Evolutionary conservation across 305 asterid genomes (phyloP), one percentile per base, ranked within the genome.

Genomic region (Lippia alba): DNA sequence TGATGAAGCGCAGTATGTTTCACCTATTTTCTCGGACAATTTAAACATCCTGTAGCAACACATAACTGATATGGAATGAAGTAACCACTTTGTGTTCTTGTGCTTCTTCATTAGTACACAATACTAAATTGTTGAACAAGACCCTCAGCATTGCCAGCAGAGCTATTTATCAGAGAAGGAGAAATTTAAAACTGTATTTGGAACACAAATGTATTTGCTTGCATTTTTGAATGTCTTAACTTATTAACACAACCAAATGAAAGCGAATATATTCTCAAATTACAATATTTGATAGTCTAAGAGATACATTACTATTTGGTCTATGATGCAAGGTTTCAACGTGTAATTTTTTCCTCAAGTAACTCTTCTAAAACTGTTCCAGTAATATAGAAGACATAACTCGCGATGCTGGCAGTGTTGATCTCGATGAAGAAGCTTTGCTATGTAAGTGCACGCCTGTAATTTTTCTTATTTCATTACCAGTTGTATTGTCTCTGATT

Each of bases 1-100:
- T 56, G 97, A 94, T 80, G 99, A 94, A 84, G 97, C 99, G 12
- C 99, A 94, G 97, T 94, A 94, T 69, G 97, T 76, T 76, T 15
- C 58, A 61, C 70, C 63, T 64, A 65, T 55, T 77, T 73, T 73
- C 53, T 54, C 64, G 46, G 59, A 8, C 49, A 16, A 51, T 60
- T 15, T 17, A 69, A 78, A 60, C 60, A 64, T 67, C 46, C 67
- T 36, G 12, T 60, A 33, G 9, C 20, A 56, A 57, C 55, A 18
- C 46, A 64, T 75, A 32, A 53, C 76, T 74, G 19, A 56, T 62
- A 59, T 57, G 64, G 57, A 73, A 61, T 33, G 45, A 53, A 71
- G 58, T 51, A 70, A 61, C 12, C 33, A 70, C 70, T 71, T 16
- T 11, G 12, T n/a, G 19, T 24, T 63, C 16, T 56, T 60, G 41